A percentile compares a stretch with the other conserved stretches of the same genome.
phyloP scores from a whole-genome alignment of 2,329 filamentous ascomycete genomes.

The Phyllachora maydis region DNA sequence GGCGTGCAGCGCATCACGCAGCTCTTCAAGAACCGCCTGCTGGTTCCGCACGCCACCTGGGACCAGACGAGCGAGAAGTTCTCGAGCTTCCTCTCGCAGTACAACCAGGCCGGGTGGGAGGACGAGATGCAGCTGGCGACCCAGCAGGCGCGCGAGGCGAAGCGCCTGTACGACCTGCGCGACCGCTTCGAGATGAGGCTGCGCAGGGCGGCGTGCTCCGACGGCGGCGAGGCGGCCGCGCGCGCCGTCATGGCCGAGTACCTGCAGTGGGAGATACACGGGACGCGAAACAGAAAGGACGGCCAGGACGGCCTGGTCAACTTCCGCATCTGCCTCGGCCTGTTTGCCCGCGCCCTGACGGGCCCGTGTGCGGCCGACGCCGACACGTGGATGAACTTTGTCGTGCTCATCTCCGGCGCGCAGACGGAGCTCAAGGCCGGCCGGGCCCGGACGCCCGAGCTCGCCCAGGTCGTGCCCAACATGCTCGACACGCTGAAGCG shows the following conservation, averaged over 20 bases:
- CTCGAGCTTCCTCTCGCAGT: slow-evolving; percentile 53
- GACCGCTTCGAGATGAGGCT: slow-evolving; percentile 50
- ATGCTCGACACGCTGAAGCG: slow-evolving; percentile 56
- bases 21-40: slow-evolving; percentile 49
- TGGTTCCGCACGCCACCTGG: slow-evolving; percentile 55
- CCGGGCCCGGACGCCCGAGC: slow-evolving; percentile 16
- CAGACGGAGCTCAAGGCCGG: slow-evolving; percentile 14
- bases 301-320: slow-evolving; percentile 16
- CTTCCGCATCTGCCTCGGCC: slow-evolving; percentile 32
- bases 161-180: slow-evolving; percentile 40
- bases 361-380: slow-evolving; percentile 52
- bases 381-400: slow-evolving; percentile 63
- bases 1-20: slow-evolving; percentile 44
- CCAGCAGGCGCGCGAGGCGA: slow-evolving; percentile 38
- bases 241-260: slow-evolving; percentile 43
- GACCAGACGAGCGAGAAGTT: slow-evolving; percentile 55
- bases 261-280: slow-evolving; percentile 62
- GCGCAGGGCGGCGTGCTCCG: slow-evolving; percentile 30
- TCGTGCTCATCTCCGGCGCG: slow-evolving; percentile 47
- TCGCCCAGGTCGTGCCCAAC: slow-evolving; percentile 16
- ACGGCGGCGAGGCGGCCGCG: slow-evolving; percentile 33
- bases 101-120: slow-evolving; percentile 53
- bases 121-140: slow-evolving; percentile 50
- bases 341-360: slow-evolving; percentile 62
- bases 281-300: too few relatives aligned